phyloP scores from a whole-genome alignment of 208 protist genomes.

The Herpetomonas muscarum region DNA sequence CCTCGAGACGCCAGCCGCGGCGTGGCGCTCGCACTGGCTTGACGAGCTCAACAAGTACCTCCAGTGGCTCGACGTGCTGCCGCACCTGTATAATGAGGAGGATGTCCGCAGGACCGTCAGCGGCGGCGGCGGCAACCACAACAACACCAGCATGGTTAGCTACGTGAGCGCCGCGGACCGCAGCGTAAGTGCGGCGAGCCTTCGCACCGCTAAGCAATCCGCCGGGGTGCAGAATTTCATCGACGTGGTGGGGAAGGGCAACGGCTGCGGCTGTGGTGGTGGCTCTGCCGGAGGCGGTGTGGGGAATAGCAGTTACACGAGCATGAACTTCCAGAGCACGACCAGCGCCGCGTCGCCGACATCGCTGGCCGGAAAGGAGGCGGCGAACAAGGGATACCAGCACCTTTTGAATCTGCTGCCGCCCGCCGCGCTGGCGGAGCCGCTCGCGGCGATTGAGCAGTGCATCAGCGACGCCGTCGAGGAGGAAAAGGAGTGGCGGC shows the following conservation, averaged over 20 bases:
- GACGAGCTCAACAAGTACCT: conserved; percentile 68
- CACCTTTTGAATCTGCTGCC: conserved; percentile 52
- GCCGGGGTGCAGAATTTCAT: background rate
- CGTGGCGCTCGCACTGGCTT: conserved; percentile 81
- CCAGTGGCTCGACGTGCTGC: conserved; percentile 67
- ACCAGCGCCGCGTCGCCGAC: too few relatives aligned
- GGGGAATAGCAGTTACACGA: too few relatives aligned
- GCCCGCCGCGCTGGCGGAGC: conserved; percentile 41
- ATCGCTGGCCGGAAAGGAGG: too few relatives aligned
- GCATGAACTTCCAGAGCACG: too few relatives aligned
- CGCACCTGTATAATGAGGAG: conserved; percentile 52
- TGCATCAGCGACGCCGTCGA: conserved; percentile 68
- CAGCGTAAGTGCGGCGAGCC: background rate
- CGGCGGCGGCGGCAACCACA: background rate
- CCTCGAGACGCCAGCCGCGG: conserved; percentile 45
- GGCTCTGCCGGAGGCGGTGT: too few relatives aligned
- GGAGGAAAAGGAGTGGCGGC: conserved; percentile 77
- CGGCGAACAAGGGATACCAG: conserved; percentile 33
- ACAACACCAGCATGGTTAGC: background rate
- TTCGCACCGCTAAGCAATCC: background rate
- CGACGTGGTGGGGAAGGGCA: too few relatives aligned
- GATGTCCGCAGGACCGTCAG: conserved; percentile 22
- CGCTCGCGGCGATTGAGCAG: conserved; percentile 73
- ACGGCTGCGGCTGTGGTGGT: too few relatives aligned
- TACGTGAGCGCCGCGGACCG: background rate